A percentile compares a stretch with the other conserved stretches of the same genome.
Conservation (phyloP, 768 basidiomycete species). For the Cystobasidium onofrii region DNA sequence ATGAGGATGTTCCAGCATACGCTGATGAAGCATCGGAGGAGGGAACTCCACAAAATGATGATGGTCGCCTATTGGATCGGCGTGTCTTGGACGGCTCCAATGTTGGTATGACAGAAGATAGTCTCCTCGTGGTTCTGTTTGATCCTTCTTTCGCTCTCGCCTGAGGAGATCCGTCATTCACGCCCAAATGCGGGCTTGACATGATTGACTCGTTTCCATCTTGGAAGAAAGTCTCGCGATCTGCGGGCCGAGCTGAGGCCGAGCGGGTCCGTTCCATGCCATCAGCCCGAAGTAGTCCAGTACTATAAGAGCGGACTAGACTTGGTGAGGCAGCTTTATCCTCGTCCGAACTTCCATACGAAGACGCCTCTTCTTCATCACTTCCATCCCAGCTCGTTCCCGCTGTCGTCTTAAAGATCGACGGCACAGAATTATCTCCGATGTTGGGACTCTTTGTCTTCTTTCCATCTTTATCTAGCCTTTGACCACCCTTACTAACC, state of each 20-base stretch:
- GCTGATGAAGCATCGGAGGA: background rate
- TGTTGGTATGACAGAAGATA: background rate
- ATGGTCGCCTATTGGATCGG: conserved; percentile 3
- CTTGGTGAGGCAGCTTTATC: background rate
- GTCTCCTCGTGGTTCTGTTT: background rate
- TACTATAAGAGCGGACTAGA: background rate
- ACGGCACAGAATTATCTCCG: background rate
- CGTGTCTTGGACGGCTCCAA: background rate
- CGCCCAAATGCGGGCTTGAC: background rate
- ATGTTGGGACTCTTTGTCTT: background rate
- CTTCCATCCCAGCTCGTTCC: background rate
- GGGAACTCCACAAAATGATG: conserved; percentile 29
- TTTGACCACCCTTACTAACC: conserved; percentile 58
- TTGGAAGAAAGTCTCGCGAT: conserved; percentile 8
- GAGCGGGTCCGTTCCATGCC: background rate
- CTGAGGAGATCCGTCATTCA: background rate
- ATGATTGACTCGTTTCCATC: background rate
- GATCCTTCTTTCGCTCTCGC: background rate
- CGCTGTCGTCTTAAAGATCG: background rate
- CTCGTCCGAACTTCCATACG: too few species aligned
- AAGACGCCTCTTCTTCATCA: background rate
- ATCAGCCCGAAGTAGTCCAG: background rate
- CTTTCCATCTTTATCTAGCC: conserved; percentile 22
- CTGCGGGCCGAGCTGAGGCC: conserved; percentile 19
- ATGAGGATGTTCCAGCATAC: background rate